phyloP scores from a whole-genome alignment of 2,329 filamentous ascomycete species.

The Capronia epimyces region DNA sequence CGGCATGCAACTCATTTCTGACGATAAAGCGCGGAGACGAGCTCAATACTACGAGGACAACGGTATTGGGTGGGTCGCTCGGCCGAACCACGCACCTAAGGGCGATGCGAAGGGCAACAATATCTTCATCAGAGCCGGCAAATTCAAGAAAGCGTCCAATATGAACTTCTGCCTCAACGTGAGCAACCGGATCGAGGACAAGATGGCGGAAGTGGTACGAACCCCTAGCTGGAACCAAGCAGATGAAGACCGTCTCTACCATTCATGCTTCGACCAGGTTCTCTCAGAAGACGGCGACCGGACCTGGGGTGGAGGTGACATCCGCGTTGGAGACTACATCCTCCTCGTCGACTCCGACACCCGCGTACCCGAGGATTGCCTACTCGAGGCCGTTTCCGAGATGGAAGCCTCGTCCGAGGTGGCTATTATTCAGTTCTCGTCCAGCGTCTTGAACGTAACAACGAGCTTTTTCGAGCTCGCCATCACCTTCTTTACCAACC shows the following conservation, averaged over 20 bases:
- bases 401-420: constrained; percentile 66
- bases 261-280: constrained; percentile 46
- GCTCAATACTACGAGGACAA: constrained; percentile 48
- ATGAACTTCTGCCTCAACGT: constrained; percentile 67
- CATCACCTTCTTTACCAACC: constrained; percentile 73
- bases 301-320: constrained; percentile 71
- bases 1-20: constrained; percentile 37
- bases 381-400: constrained; percentile 64
- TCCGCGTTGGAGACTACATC: constrained; percentile 76
- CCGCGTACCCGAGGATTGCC: constrained; percentile 61
- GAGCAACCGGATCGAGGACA: constrained; percentile 58
- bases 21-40: constrained; percentile 41
- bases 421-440: constrained; percentile 66
- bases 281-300: constrained; percentile 50
- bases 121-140: constrained; percentile 46
- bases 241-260: constrained; percentile 45
- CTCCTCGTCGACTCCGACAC: constrained; percentile 66
- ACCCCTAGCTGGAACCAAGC: constrained; percentile 31
- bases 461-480: constrained; percentile 68
- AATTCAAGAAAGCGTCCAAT: constrained; percentile 70
- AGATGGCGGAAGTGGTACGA: constrained; percentile 37
- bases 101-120: constrained; percentile 16
- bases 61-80: constrained; percentile 47
- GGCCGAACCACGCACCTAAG: constrained; percentile 49
- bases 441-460: constrained; percentile 71